Evolutionary conservation across 805 yeast species (phyloP).

Genomic region (Candida parachauliodes): DNA sequence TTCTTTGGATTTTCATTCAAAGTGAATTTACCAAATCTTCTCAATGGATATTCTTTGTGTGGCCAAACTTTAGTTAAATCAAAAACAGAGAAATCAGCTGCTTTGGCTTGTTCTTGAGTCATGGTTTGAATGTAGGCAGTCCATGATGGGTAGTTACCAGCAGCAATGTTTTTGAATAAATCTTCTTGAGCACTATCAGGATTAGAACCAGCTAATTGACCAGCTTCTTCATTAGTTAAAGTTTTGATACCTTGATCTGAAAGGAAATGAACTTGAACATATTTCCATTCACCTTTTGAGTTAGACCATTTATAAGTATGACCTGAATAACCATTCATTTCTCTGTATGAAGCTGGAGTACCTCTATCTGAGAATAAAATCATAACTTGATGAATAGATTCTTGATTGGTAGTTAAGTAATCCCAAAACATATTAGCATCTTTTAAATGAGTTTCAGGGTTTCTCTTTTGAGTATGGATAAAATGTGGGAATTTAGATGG

Average conservation of each 20-base stretch:
- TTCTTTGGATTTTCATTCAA: constrained; percentile 82
- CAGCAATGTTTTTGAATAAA: constrained; percentile 71
- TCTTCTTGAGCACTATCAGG: constrained; percentile 84
- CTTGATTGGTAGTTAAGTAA: constrained; percentile 69
- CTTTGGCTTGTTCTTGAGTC: constrained; percentile 77
- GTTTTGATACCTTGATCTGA: constrained; percentile 59
- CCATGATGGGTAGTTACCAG: constrained; percentile 81
- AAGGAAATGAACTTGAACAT: constrained; percentile 74
- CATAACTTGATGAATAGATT: constrained; percentile 72
- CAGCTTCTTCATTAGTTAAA: constrained; percentile 63
- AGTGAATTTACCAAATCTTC: constrained; percentile 77
- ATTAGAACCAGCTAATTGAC: constrained; percentile 63
- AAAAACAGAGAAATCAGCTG: constrained; percentile 75
- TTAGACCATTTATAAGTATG: constrained; percentile 81
- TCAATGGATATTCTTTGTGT: constrained; percentile 77
- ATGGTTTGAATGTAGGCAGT: constrained; percentile 80
- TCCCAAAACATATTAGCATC: constrained; percentile 87
- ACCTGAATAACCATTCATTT: constrained; percentile 83
- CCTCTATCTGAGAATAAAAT: constrained; percentile 77
- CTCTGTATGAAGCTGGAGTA: constrained; percentile 70
- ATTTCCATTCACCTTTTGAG: constrained; percentile 69
- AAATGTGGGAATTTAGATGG: constrained; percentile 84
- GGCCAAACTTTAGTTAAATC: constrained; percentile 95
- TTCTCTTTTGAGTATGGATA: constrained; percentile 85
- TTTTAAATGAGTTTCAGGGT: constrained; percentile 76